Conservation (phyloP, 371 early-diverging fungal genomes). For the Mortierella sp. region DNA sequence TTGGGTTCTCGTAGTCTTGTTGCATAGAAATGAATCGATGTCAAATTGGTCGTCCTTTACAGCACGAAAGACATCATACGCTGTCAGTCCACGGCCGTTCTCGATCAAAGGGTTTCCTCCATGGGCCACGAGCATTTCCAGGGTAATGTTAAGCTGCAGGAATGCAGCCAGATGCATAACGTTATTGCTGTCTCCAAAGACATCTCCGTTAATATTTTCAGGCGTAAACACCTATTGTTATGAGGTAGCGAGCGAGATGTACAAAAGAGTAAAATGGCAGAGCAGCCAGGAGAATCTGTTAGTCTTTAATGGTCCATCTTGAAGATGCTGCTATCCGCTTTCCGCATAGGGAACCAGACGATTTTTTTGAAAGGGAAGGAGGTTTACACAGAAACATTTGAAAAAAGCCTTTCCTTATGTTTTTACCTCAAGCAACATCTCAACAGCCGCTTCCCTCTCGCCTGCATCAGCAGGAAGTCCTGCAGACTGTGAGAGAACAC, state of each 20-base stretch:
- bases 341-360: no score
- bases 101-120: conserved; percentile 17
- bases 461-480: neutral
- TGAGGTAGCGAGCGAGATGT: neutral
- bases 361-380: no score
- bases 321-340: no score
- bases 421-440: conserved; percentile 16
- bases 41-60: neutral
- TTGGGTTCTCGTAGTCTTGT: neutral
- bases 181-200: conserved; percentile 16
- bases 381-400: no score
- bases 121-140: conserved; percentile 4
- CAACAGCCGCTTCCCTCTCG: conserved; percentile 1
- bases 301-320: no score
- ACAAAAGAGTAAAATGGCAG: neutral
- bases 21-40: neutral
- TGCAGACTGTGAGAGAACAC: conserved; percentile 3
- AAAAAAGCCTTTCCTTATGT: no score
- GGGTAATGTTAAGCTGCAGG: conserved; percentile 4
- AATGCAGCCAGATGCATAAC: conserved; percentile 36
- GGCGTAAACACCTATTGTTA: conserved; percentile 6
- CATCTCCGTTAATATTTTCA: conserved; percentile 5
- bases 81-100: conserved; percentile 22
- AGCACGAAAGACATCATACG: conserved; percentile 14
- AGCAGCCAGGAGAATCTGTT: no score